These are phyloP conservation scores for Trichosporon ovoides DNA, from an alignment of 1,284 basidiomycete species.

Conservation along the genomic window DNA sequence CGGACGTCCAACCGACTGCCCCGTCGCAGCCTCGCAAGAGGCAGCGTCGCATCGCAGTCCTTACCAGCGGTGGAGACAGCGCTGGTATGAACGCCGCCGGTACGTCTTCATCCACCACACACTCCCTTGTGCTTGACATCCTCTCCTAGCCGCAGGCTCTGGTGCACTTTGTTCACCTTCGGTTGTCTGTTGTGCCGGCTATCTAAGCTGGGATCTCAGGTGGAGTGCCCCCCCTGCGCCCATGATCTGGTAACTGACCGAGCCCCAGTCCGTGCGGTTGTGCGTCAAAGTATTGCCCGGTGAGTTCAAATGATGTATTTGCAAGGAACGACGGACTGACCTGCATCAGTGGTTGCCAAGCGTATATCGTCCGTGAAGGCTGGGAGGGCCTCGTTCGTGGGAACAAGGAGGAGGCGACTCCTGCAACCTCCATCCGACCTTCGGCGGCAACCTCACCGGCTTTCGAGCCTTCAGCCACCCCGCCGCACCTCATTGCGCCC, in stretches of 20 bases:
- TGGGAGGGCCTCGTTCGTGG: conserved; percentile 82
- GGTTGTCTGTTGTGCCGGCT: background rate
- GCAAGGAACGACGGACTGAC: conserved; percentile 5
- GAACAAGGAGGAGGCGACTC: conserved; percentile 48
- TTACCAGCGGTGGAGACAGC: conserved; percentile 95
- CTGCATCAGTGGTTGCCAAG: conserved; percentile 78
- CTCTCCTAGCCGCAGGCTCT: background rate
- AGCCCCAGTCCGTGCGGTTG: conserved; percentile 68
- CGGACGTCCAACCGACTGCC: background rate
- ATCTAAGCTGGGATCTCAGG: background rate
- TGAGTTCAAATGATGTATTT: conserved; percentile 47
- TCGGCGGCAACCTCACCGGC: conserved; percentile 27
- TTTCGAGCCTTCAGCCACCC: conserved; percentile 15
- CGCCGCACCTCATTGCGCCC: conserved; percentile 9
- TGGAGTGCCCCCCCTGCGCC: background rate
- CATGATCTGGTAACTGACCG: background rate
- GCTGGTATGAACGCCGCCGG: conserved; percentile 91
- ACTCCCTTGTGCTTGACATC: too few relatives aligned
- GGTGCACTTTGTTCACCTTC: background rate
- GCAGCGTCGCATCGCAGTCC: conserved; percentile 63
- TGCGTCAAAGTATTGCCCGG: conserved; percentile 84
- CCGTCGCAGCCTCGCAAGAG: background rate
- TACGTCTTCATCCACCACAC: too few relatives aligned
- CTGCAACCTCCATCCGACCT: conserved; percentile 25
- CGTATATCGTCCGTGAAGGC: conserved; percentile 90